Base-by-base conservation (phyloP, 169 alveolate genomes). In the Toxoplasma gondii region DNA sequence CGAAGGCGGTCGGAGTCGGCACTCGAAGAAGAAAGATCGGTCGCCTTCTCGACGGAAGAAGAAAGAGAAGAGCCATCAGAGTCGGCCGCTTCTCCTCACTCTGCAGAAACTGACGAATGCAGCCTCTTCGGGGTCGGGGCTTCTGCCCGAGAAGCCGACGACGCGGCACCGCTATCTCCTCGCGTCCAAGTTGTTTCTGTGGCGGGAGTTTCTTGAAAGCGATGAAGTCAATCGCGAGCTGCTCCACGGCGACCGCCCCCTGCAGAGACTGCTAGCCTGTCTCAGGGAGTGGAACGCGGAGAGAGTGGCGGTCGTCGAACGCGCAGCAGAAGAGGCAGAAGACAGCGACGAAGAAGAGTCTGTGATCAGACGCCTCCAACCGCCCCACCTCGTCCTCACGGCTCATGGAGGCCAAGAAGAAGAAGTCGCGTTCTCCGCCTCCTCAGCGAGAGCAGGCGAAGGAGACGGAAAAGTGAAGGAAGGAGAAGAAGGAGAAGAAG, bases 171-270 rank as follows among this genome's bases (percentile, higher is more conserved):
- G 86, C 27, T n/a, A 27, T 34, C 27, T 82, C 31, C 45, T 91
- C 44, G 91, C 80, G 38, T 41, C 49, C 67, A 91, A 91, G 82
- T 54, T 91, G 38, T 53, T 53, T 9, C 44, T 44, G 12, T 91
- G 94, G 94, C 38, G 94, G 5, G 83, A 64, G 41, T 91, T 91
- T 36, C 17, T 91, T 1, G 94, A 91, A 45, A 31, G 38, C 38
- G 91, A 36, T 12, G 70, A 45, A 41, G n/a, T 49, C 41, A 12
- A 82, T 67, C 67, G 94, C 29, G 91, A 80, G 34, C 58, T 91
- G 34, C 91, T 91, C 38, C 91, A 87, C 43, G 94, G 82, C 38
- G 94, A 91, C 84, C 91, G 64, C 31, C 94, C 64, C 83, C 91
- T 91, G 74, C 94, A 78, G 94, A 90, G 91, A 29, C 94, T 91